These are phyloP conservation scores for Saturnispora serradocipensis DNA, from an alignment of 805 yeast species.

Conservation along the genomic window DNA sequence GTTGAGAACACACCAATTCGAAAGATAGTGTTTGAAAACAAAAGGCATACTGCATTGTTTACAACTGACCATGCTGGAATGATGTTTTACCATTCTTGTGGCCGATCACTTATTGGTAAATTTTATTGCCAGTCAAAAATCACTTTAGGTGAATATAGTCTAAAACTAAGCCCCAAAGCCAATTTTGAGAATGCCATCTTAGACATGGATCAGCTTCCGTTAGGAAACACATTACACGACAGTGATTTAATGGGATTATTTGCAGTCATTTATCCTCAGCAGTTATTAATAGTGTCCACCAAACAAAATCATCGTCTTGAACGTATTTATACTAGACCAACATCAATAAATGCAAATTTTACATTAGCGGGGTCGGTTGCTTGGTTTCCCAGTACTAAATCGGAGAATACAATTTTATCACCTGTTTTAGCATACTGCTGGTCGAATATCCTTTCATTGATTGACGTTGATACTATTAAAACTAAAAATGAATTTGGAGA, in stretches of 20 bases:
- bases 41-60: slow-evolving; percentile 45
- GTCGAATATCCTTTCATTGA: slow-evolving; percentile 50
- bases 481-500: slow-evolving; percentile 20
- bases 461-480: slow-evolving; percentile 28
- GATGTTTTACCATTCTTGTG: slow-evolving; percentile 55
- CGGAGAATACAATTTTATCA: slow-evolving; percentile 9
- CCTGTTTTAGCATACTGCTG: slow-evolving; percentile 61
- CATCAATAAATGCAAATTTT: slow-evolving; percentile 22
- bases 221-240: slow-evolving; percentile 38
- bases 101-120: slow-evolving; percentile 48
- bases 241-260: slow-evolving; percentile 51
- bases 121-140: slow-evolving; percentile 38
- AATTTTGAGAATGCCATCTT: slow-evolving; percentile 23
- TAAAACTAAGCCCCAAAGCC: not conserved
- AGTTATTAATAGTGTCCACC: slow-evolving; percentile 46
- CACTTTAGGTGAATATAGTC: slow-evolving; percentile 41
- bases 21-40: slow-evolving; percentile 39
- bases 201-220: slow-evolving; percentile 44
- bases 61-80: slow-evolving; percentile 49
- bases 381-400: slow-evolving; percentile 53
- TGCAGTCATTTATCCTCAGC: slow-evolving; percentile 47
- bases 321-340: slow-evolving; percentile 43
- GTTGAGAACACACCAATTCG: slow-evolving; percentile 30
- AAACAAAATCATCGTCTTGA: slow-evolving; percentile 44
- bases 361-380: slow-evolving; percentile 38